A percentile compares a stretch with the other conserved stretches of the same genome.
These are phyloP conservation scores for Tolypocladium amazonense DNA, from an alignment of 2,329 filamentous ascomycete genomes.

Conservation along the genomic window DNA sequence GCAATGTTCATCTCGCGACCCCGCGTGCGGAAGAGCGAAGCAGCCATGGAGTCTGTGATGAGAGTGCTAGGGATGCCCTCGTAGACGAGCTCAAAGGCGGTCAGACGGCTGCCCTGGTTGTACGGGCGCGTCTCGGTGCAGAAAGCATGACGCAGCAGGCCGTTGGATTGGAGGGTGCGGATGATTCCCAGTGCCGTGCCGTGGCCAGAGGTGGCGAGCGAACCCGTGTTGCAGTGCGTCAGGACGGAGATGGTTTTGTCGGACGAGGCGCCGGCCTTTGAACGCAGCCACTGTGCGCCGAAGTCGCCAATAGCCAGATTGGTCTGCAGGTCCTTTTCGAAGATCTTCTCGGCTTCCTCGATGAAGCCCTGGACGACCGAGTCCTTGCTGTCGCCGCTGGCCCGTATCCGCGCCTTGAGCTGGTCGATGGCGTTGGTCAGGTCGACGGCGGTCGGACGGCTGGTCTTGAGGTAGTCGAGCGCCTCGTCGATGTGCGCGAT, in stretches of 20 bases:
- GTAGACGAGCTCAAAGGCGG: constrained; percentile 92
- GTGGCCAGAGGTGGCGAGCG: constrained; percentile 93
- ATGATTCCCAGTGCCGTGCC: constrained; percentile 93
- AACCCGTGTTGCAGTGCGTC: constrained; percentile 97
- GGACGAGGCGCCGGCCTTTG: constrained; percentile 39
- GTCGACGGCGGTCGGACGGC: constrained; percentile 90
- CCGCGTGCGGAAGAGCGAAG: constrained; percentile 60
- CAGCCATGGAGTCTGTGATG: constrained; percentile 95
- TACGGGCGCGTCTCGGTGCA: constrained; percentile 97
- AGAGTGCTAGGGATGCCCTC: constrained; percentile 85
- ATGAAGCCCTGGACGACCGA: constrained; percentile 63
- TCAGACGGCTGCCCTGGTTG: constrained; percentile 92
- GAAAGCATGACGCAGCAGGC: constrained; percentile 69
- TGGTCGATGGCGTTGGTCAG: constrained; percentile 80
- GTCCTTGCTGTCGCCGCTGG: constrained; percentile 32
- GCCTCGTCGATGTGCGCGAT: constrained; percentile 64
- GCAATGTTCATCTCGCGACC: constrained; percentile 58
- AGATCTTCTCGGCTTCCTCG: constrained; percentile 71
- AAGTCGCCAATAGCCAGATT: constrained; percentile 77
- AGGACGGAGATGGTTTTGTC: constrained; percentile 60
- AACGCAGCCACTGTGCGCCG: constrained; percentile 73
- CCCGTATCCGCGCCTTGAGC: constrained; percentile 54
- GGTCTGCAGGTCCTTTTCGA: constrained; percentile 76
- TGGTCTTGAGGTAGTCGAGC: constrained; percentile 78
- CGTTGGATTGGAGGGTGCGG: constrained; percentile 60